Evolutionary conservation across 345 rosid genomes (phyloP).

Genomic region (Citrus trifoliata): DNA sequence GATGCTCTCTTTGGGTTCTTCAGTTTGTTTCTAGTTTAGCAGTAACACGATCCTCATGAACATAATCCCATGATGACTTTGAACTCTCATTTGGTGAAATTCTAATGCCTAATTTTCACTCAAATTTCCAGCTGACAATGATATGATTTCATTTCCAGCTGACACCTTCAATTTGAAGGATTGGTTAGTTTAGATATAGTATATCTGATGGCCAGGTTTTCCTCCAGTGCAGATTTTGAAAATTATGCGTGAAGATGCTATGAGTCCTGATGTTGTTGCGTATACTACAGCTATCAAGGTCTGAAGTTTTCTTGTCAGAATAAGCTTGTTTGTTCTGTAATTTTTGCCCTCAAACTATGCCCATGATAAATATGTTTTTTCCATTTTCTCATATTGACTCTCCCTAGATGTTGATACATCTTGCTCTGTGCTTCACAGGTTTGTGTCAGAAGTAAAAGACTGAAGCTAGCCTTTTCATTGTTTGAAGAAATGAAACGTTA

Average conservation of each 20-base stretch:
- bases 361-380: not conserved
- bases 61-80: not conserved
- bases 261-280: slow-evolving; percentile 84
- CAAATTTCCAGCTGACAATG: not conserved
- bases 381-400: slow-evolving; percentile 6
- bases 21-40: not conserved
- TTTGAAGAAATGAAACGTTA: slow-evolving; percentile 80
- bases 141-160: not conserved
- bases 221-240: slow-evolving; percentile 72
- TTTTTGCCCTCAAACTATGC: not conserved
- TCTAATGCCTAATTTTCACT: not conserved
- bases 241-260: slow-evolving; percentile 61
- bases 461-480: slow-evolving; percentile 73
- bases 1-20: not conserved
- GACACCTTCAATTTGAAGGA: not conserved
- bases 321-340: slow-evolving; percentile 18
- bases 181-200: not conserved
- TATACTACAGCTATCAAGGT: slow-evolving; percentile 96
- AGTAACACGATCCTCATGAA: not conserved
- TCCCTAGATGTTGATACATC: slow-evolving; percentile 13
- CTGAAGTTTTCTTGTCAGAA: slow-evolving; percentile 8
- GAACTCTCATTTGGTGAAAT: not conserved
- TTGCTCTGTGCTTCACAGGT: slow-evolving; percentile 43
- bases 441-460: slow-evolving; percentile 54
- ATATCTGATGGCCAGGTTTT: slow-evolving; percentile 27